Evolutionary conservation across 2,329 filamentous ascomycete species (phyloP).

Genomic region (Hirsutella minnesotensis): DNA sequence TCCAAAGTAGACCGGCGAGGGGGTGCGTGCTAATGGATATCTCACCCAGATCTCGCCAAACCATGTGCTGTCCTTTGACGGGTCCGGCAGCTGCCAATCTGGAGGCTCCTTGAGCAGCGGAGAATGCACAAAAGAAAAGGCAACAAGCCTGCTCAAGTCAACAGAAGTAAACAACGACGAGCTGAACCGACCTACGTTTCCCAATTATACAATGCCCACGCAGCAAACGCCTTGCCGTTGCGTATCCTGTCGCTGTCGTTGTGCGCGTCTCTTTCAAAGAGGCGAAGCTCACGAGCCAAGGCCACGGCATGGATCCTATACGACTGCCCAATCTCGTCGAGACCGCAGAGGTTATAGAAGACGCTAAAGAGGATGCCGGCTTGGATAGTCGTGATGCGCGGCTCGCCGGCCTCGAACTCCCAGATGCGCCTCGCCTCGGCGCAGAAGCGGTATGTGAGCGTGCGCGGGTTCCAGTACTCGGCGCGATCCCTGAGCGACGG

Average conservation of each 20-base stretch:
- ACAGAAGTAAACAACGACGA: too few relatives aligned
- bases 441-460: slow-evolving; percentile 21
- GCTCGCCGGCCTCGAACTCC: slow-evolving; percentile 18
- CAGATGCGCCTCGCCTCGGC: slow-evolving; percentile 26
- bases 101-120: slow-evolving; percentile 19
- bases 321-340: slow-evolving; percentile 24
- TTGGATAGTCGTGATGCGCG: slow-evolving; percentile 22
- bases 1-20: slow-evolving; percentile 13
- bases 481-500: slow-evolving; percentile 13
- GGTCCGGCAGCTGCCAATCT: slow-evolving; percentile 16
- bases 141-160: slow-evolving; percentile 11
- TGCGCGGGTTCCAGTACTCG: slow-evolving; percentile 24
- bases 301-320: slow-evolving; percentile 19
- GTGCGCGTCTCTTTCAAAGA: slow-evolving; percentile 14
- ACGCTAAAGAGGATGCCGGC: slow-evolving; percentile 21
- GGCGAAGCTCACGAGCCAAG: slow-evolving; percentile 18
- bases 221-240: slow-evolving; percentile 14
- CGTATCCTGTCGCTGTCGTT: slow-evolving; percentile 8
- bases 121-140: slow-evolving; percentile 13
- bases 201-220: slow-evolving; percentile 24
- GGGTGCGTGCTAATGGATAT: slow-evolving; percentile 16
- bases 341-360: slow-evolving; percentile 18
- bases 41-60: slow-evolving; percentile 25
- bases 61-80: slow-evolving; percentile 10
- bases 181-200: too few relatives aligned